Conservation (phyloP, 2,329 filamentous ascomycete genomes). For the Cladosporium sp. region DNA sequence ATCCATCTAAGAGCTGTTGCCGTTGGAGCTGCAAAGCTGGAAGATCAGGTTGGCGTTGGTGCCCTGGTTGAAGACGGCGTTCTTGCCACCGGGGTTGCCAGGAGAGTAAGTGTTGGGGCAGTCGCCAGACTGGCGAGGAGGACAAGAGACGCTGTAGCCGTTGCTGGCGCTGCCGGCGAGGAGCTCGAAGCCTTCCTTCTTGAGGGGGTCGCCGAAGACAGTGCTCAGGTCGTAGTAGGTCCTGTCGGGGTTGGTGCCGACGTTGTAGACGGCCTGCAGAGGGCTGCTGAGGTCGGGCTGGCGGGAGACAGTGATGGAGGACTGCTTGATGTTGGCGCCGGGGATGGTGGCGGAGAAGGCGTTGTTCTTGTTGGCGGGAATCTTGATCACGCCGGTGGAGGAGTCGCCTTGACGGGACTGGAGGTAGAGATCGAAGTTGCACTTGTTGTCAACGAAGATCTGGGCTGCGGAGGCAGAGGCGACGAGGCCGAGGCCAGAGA, state of each 20-base stretch:
- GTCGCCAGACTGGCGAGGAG: conserved; percentile 12
- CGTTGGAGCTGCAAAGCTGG: conserved; percentile 21
- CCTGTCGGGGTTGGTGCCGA: conserved; percentile 20
- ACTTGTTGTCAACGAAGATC: conserved; percentile 21
- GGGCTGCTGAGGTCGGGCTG: conserved; percentile 21
- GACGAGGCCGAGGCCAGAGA: conserved; percentile 19
- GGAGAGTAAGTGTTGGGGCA: conserved; percentile 21
- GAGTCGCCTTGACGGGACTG: conserved; percentile 17
- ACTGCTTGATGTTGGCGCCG: conserved; percentile 18
- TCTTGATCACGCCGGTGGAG: conserved; percentile 11
- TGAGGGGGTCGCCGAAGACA: conserved; percentile 21
- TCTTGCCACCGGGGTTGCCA: conserved; percentile 19
- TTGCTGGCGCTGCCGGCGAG: conserved; percentile 15
- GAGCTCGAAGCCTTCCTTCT: conserved; percentile 17
- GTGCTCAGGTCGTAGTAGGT: conserved; percentile 22
- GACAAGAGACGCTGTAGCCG: conserved; percentile 15
- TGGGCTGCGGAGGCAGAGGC: conserved; percentile 17
- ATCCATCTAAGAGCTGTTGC: conserved; percentile 18
- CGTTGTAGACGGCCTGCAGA: conserved; percentile 21
- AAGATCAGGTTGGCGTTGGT: conserved; percentile 20
- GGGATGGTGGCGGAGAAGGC: conserved; percentile 17
- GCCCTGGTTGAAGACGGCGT: conserved; percentile 21
- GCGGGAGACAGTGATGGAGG: conserved; percentile 13
- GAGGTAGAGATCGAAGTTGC: conserved; percentile 20
- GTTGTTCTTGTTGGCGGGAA: conserved; percentile 18